phyloP scores from a whole-genome alignment of 208 protist species.

The Acanthamoeba castellanii region DNA sequence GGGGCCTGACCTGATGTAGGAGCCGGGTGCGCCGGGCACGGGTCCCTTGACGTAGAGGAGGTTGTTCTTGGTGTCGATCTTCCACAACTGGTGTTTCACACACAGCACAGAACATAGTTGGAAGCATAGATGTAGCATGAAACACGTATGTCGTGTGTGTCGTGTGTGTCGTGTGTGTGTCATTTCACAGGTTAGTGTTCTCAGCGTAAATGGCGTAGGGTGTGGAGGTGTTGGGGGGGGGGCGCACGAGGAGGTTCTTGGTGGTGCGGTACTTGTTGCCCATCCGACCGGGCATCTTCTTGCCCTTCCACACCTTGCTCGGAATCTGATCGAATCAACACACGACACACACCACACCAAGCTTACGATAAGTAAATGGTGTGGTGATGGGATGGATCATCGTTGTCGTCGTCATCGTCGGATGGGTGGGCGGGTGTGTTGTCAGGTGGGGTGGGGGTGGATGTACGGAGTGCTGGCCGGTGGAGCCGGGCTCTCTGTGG shows the following conservation, averaged over 20 bases:
- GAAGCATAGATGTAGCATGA: slow-evolving; percentile 31
- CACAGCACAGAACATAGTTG: too few relatives aligned
- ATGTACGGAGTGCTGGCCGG: slow-evolving; percentile 70
- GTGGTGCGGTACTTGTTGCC: slow-evolving; percentile 76
- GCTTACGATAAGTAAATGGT: too few relatives aligned
- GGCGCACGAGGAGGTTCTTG: slow-evolving; percentile 72
- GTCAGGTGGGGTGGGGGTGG: background rate
- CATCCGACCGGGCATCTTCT: slow-evolving; percentile 90
- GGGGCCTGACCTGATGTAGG: background rate
- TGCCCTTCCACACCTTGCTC: slow-evolving; percentile 85
- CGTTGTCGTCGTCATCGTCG: too few relatives aligned
- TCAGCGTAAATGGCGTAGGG: too few relatives aligned
- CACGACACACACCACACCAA: too few relatives aligned
- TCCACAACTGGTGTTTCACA: slow-evolving; percentile 61
- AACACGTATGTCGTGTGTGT: too few relatives aligned
- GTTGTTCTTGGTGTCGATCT: slow-evolving; percentile 80
- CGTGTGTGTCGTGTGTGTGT: too few relatives aligned
- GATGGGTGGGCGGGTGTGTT: too few relatives aligned
- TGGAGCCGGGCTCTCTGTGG: slow-evolving; percentile 82
- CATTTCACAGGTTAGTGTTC: too few relatives aligned
- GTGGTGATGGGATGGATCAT: too few relatives aligned
- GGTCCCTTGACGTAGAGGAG: slow-evolving; percentile 79
- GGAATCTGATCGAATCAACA: slow-evolving; percentile 75
- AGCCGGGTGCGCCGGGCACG: slow-evolving; percentile 74
- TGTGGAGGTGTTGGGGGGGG: background rate